A percentile compares a stretch with the other conserved stretches of the same genome.
Evolutionary conservation across 768 basidiomycete genomes (phyloP).

Genomic region (Hydnomerulius pinastri): DNA sequence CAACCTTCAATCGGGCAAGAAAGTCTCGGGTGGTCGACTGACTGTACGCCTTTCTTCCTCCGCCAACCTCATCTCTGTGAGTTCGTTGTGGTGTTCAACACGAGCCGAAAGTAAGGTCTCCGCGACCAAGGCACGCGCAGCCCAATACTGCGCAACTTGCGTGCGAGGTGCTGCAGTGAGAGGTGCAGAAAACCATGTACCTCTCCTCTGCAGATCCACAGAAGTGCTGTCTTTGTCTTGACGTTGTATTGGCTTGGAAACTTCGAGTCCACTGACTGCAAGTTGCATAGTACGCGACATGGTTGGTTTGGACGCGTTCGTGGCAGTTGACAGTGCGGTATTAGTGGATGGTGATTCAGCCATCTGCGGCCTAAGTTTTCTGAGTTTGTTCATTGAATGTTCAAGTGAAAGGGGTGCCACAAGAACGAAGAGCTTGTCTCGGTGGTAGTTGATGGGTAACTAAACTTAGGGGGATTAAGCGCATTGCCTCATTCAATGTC

Average conservation of each 20-base stretch:
- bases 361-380: slow-evolving; percentile 20
- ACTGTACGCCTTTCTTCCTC: slow-evolving; percentile 53
- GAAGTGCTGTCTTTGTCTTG: neutral
- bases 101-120: slow-evolving; percentile 59
- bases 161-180: slow-evolving; percentile 26
- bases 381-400: slow-evolving; percentile 25
- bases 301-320: neutral
- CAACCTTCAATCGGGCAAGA: neutral
- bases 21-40: slow-evolving; percentile 17
- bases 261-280: slow-evolving; percentile 16
- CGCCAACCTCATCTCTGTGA: slow-evolving; percentile 40
- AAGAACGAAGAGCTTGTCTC: neutral
- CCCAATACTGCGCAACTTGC: slow-evolving; percentile 63
- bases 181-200: slow-evolving; percentile 22
- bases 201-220: slow-evolving; percentile 7
- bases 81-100: slow-evolving; percentile 49
- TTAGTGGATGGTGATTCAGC: neutral
- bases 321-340: neutral
- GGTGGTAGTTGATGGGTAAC: too few relatives aligned
- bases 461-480: neutral
- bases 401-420: too few relatives aligned
- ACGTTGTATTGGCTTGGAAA: neutral
- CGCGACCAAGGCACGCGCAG: slow-evolving; percentile 61
- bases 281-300: slow-evolving; percentile 35
- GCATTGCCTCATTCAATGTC: too few relatives aligned